Evolutionary conservation across 192 early-diverging fungal genomes (phyloP), one percentile per base, ranked within the genome.

Genomic region (Coemansia sp.): DNA sequence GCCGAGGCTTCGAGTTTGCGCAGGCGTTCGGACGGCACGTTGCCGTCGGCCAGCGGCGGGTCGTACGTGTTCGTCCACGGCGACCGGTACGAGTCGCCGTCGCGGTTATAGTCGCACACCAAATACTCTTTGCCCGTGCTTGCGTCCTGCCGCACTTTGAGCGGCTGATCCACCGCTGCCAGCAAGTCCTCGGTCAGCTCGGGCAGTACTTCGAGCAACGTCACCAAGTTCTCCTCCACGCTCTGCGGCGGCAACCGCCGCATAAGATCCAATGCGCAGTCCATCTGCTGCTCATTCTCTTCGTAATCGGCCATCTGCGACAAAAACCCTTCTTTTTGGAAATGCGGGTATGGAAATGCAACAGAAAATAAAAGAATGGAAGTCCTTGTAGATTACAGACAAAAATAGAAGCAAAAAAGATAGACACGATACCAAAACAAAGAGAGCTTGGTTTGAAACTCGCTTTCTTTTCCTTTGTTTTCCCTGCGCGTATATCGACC

Each of bases 31-130:
- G 93, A 91, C 5, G 97, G 96, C 35, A 87, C 67, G 23, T 82
- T 84, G 38, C 88, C 92, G 62, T 97, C 97, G 19, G 72, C 65
- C 68, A 92, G 73, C 25, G 90, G 85, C 45, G 96, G 96, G 39
- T 94, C 91, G 72, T 93, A 99, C 62, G 94, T 87, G 71, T 95
- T 94, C 17, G 93, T 93, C 96, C 96, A 98, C 43, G 97, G 97
- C 14, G 97, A 99, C 65, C 96, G 82, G 73, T 94, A 95, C 19
- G 90, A 92, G 69, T 97, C 90, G 3, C 91, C 92, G 78, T 97
- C 94, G n/a, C 94, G 84, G 83, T 99, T 99, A 76, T 96, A 99
- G 68, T 96, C 94, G 65, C 93, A 98, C 5, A 89, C 69, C 12
- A 99, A 82, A 60, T 94, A 99, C 50, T 94, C 92, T 51, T 83